Evolutionary conservation across 257 asterid species (phyloP), one percentile per base, ranked within the genome.

Genomic region (Penstemon eatonii): DNA sequence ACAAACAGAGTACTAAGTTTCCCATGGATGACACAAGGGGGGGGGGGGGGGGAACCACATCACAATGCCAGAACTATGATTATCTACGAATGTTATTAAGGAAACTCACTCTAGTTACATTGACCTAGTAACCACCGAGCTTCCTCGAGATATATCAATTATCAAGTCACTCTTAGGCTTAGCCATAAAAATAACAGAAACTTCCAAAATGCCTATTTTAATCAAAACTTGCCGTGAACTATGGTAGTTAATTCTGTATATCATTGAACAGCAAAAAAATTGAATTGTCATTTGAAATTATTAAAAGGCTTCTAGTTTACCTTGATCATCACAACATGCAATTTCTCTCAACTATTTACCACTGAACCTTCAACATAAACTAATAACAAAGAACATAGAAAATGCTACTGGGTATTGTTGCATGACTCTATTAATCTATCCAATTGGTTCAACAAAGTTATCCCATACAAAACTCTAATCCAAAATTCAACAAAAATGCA

Each of bases 221-320:
- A 43, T 7, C 63, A 51, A 36, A 54, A 43, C 33, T 1, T 9
- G 46, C 53, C 9, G 25, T 1, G 4, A 42, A 12, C 10, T n/a
- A 52, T 53, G 36, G n/a, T 51, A 43, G 6, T 38, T 53, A 56
- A 56, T 52, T 54, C 58, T 46, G 13, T 54, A 39, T n/a, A 39
- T n/a, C 37, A 38, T 54, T 60, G 60, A 42, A 15, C 59, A 43
- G 15, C 70, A 60, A 5, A 53, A 67, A 15, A 68, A 5, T 38
- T 49, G 56, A 65, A 50, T 36, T 42, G 52, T 56, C 57, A 60
- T 69, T 12, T 18, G 45, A 70, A 25, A 36, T 50, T 18, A 44
- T 7, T 57, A 39, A 53, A 18, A 50, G 58, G 73, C 65, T 45
- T 52, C n/a, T 63, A n/a, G 12, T 10, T 3, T 46, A n/a, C n/a